These are phyloP conservation scores for Saccharomycopsis hybrid DNA, from an alignment of 1,139 yeast species.

Conservation along the genomic window DNA sequence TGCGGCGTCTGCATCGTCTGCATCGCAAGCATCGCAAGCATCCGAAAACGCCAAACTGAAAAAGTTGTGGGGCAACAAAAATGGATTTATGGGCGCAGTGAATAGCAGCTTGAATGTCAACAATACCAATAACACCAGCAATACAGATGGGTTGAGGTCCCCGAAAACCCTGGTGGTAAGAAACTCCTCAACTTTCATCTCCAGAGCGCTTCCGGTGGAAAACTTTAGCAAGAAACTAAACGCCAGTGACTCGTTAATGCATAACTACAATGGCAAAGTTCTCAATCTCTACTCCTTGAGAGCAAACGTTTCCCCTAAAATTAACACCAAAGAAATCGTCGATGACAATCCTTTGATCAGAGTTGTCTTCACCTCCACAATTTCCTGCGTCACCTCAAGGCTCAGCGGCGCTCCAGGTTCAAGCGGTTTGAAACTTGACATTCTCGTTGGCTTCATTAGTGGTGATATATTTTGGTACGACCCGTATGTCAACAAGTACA, in stretches of 20 bases:
- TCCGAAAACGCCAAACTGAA: no score
- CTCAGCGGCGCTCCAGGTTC: neutral
- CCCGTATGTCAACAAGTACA: slow-evolving; percentile 38
- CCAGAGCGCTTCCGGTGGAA: slow-evolving; percentile 19
- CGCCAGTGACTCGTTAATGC: slow-evolving; percentile 9
- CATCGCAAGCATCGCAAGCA: neutral
- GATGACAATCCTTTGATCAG: slow-evolving; percentile 21
- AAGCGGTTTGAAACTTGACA: slow-evolving; percentile 35
- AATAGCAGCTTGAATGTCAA: neutral
- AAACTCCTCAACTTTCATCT: slow-evolving; percentile 19
- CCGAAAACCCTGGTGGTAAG: slow-evolving; percentile 19
- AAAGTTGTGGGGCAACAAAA: slow-evolving; percentile 7
- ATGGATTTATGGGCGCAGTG: neutral
- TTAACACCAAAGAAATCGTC: slow-evolving; percentile 13
- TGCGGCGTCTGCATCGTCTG: neutral
- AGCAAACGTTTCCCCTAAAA: slow-evolving; percentile 9
- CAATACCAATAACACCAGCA: slow-evolving; percentile 1
- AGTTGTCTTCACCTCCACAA: slow-evolving; percentile 17
- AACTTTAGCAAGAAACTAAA: slow-evolving; percentile 16
- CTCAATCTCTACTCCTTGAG: slow-evolving; percentile 18
- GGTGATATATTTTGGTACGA: slow-evolving; percentile 57
- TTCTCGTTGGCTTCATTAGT: slow-evolving; percentile 43
- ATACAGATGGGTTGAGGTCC: slow-evolving; percentile 17
- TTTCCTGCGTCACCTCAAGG: slow-evolving; percentile 7
- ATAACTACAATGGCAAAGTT: slow-evolving; percentile 16